Evolutionary conservation across 345 rosid genomes (phyloP).

Genomic region (Conringia planisiliqua): DNA sequence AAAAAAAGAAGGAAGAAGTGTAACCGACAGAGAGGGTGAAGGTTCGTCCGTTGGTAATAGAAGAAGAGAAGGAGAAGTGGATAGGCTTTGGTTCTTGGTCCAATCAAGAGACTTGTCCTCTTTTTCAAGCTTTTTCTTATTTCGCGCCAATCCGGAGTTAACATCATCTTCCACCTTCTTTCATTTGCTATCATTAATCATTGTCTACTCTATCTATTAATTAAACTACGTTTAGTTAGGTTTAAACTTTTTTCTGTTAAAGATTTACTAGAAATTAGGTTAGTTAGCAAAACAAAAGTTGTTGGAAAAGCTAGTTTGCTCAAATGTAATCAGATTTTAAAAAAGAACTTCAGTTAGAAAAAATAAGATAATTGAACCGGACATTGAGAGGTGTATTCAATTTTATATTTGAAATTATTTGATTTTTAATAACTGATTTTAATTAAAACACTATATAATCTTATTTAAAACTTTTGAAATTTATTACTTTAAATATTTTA

Average conservation of each 20-base stretch:
- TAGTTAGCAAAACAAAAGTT: neutral
- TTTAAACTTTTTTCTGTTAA: neutral
- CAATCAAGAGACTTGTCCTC: conserved; percentile 6
- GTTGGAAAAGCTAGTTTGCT: neutral
- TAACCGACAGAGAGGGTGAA: conserved; percentile 23
- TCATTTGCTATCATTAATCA: neutral
- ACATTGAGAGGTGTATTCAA: too few relatives aligned
- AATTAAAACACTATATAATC: too few relatives aligned
- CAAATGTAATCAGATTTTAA: too few relatives aligned
- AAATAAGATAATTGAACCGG: too few relatives aligned
- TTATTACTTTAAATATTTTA: too few relatives aligned
- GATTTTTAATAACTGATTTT: too few relatives aligned
- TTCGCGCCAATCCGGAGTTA: conserved; percentile 34
- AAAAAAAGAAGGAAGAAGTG: neutral
- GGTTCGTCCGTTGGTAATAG: conserved; percentile 14
- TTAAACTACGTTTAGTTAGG: neutral
- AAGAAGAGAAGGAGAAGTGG: conserved; percentile 13
- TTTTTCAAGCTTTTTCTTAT: neutral
- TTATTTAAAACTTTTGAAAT: too few relatives aligned
- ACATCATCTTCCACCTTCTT: conserved; percentile 21
- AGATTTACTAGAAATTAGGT: neutral
- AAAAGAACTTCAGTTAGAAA: too few relatives aligned
- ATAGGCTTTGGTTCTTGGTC: conserved; percentile 29
- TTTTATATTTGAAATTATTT: too few relatives aligned
- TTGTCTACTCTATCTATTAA: neutral